These are phyloP conservation scores for Fraxinus quadrangulata DNA, from an alignment of 257 asterid genomes.

Conservation along the genomic window DNA sequence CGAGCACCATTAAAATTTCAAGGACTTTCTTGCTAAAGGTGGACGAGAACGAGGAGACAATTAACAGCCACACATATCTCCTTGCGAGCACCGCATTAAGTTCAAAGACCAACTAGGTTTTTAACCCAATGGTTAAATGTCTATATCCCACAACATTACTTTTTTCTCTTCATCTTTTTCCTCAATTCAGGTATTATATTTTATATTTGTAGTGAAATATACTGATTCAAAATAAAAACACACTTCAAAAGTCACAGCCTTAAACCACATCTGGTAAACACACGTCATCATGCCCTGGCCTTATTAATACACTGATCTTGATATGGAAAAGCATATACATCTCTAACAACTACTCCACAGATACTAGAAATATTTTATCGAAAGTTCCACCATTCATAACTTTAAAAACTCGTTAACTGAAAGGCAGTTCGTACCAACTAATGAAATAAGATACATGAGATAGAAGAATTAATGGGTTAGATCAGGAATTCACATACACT, in stretches of 20 bases:
- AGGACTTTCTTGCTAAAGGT: background rate
- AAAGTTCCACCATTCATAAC: background rate
- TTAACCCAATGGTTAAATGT: background rate
- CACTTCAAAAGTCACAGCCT: background rate
- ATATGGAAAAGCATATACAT: background rate
- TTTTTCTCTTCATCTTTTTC: background rate
- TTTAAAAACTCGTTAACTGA: background rate
- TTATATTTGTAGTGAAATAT: background rate
- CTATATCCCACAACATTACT: background rate
- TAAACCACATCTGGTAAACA: background rate
- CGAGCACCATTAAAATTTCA: background rate
- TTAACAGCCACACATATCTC: background rate
- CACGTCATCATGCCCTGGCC: background rate
- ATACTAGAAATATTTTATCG: background rate
- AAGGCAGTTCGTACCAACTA: background rate
- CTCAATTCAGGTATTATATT: background rate
- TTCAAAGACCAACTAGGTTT: background rate
- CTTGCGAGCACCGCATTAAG: background rate
- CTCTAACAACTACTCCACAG: background rate
- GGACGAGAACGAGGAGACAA: background rate
- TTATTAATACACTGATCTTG: background rate
- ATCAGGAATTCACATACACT: constrained; percentile 60
- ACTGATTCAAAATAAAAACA: background rate
- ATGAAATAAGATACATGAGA: constrained; percentile 11
- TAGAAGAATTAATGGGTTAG: background rate